Evolutionary conservation across 768 basidiomycete genomes (phyloP), one percentile per base, ranked within the genome.

Genomic region (Guyanaporus albipodus): DNA sequence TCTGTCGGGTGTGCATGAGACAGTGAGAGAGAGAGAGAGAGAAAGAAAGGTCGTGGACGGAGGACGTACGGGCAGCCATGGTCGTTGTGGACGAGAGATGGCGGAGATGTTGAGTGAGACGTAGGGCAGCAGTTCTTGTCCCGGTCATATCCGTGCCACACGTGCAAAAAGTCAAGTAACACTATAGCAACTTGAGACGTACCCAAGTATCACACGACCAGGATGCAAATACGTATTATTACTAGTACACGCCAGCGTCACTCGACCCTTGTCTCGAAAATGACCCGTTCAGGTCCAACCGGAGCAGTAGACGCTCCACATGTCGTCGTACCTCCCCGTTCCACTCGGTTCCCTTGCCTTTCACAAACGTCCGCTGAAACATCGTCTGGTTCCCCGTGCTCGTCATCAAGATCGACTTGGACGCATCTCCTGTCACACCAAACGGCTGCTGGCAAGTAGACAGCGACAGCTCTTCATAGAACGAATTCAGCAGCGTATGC

Each of bases 281-380:
- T 37, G 74, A 78, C 11, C 84, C 87, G 56, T 91, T 92, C 62
- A 92, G 88, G 67, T 95, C 92, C 11, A 95, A 68, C 31, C 89
- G 78, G 26, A 95, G 71, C 33, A 94, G 63, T 45, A 95, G 62
- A 19, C 90, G 78, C 62, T 95, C 92, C 10, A 93, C 78, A 61
- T 89, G 89, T 53, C 90, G 74, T 33, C 85, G 75, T 44, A 85
- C 85, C 44, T 85, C 78, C 36, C 78, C 83, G 29, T 81, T 81
- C 44, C 74, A 76, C 48, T 83, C 84, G 39, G 71, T 57, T 6
- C 72, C 74, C 62, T 70, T 75, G 9, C 75, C 74, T 24, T 78
- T 67, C 47, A 76, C 76, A 49, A 75, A 76, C 8, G 78, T 74
- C 36, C 76, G 74, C 55, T 82, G 67, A 32, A 70, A 66, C 27